Base-by-base conservation (phyloP, 2,329 filamentous ascomycete species). In the Didymella arachidicola region DNA sequence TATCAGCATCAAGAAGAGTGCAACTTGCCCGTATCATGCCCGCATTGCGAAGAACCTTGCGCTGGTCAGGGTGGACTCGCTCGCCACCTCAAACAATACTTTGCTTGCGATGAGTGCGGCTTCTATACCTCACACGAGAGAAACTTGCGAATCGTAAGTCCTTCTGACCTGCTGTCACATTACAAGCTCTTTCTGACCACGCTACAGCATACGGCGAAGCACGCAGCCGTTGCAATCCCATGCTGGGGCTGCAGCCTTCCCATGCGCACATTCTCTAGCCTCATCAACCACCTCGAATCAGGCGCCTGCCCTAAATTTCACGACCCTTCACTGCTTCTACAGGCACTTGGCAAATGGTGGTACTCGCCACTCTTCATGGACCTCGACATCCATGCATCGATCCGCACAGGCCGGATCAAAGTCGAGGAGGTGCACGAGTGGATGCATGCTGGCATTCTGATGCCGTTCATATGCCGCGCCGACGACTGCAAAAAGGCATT, bases 271-370 rank as follows among this genome's bases (percentile, higher is more conserved):
- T 63, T 65, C 49, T 72, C 66, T 19, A 63, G 61, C 48, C 70
- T 74, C 4, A 68, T 75, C 53, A 65, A 68, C 42, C 74, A 76
- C 47, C 65, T 75, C 63, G 86, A 87, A 66, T 86, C 83, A 4
- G 74, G 89, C 22, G 88, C 90, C 71, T 90, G 92, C 71, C 85
- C 84, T 18, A 82, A 88, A 29, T 87, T 88, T 0, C 87, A 88
- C 0, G 86, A 92, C 75, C 87, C 66, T 1, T 36, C 59, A 2
- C 57, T 59, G 18, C 60, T 75, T 25, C 54, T 62, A 10, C 59
- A 48, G 3, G 64, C 63, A 26, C 69, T 76, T 1, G 72, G 73
- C 7, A 67, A 62, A 29, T 75, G 71, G 70, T 76, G 72, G 72
- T 73, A 74, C 59, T 72, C 72, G 0, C 44, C 70, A 1, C 61